Evolutionary conservation across 345 rosid species (phyloP), one percentile per base, ranked within the genome.

Genomic region (Murraya paniculata): DNA sequence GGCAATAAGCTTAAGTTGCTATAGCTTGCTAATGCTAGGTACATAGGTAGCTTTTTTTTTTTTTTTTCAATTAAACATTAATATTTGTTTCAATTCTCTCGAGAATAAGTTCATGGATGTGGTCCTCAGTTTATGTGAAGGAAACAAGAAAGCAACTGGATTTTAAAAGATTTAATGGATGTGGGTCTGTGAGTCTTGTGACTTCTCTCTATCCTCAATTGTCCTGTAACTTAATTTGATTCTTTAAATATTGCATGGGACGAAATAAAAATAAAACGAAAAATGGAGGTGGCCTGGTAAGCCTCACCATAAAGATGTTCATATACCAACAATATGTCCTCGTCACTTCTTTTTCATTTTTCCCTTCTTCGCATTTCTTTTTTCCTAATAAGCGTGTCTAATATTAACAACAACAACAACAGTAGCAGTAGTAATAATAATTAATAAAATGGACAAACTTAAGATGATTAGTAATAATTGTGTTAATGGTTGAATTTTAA

Each of bases 141-240:
- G 25, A 25, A 28, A 21, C 16, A 48, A 70, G 16, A 38, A 22
- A 22, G 53, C 11, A 68, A 18, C 56, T 68, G 35, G 27, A 6
- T 18, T 68, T 68, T 66, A 11, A 69, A 69, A 41, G 13, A 70
- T 28, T 24, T 14, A 80, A 68, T 68, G 75, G 58, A 38, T 1
- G 35, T n/a, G 76, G 65, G 82, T 65, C 22, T 21, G 61, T 35
- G 41, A 31, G 38, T 74, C 64, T 39, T 65, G 84, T 59, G 75
- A 72, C 45, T 13, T 56, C 4, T 5, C 7, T 72, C 9, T 2
- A 56, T 72, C 31, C 2, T 8, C 18, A 56, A 2, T 31, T 53
- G 62, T 27, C 64, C 75, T 33, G 0, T 8, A 2, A 1, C 14
- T 58, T 13, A 11, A 53, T 71, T 57, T 24, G 22, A n/a, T 33